Evolutionary conservation across 805 yeast genomes (phyloP), one percentile per base, ranked within the genome.

Genomic region (Pichia pseudocactophila): DNA sequence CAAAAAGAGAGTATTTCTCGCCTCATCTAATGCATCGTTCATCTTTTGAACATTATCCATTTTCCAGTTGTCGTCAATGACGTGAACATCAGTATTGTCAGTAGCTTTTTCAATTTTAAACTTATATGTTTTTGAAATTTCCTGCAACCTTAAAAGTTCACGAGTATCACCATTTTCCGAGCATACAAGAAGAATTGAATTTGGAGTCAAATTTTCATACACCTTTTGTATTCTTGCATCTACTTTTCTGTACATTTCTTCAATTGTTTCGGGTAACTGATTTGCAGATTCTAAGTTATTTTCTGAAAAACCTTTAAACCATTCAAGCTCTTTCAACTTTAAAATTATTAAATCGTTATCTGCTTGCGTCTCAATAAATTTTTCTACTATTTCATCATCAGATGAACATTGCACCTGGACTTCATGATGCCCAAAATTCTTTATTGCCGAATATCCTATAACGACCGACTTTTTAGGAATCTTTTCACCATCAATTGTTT

Each of bases 151-250:
- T 40, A 61, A 59, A 62, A 78, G 64, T 39, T 67, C 70, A 9
- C 69, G 58, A 2, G 79, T 74, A 52, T 78, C 76, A 10, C 87
- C 86, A 39, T 73, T 64, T 2, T 84, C 86, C 0, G 85, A 70
- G 51, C 76, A 66, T 1, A 87, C 54, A 1, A 86, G 63, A 13
- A 89, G 50, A 18, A 79, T 59, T 0, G 95, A 71, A 30, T 78
- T 70, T 2, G 63, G 60, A 0, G 95, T 85, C 17, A 83, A 52
- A 2, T 57, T 47, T 1, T 66, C 61, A 53, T 80, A 76, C 13
- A 89, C 61, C 32, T 56, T 56, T 13, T 57, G 48, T 7, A 89
- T 49, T 27, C 80, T 58, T 2, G 52, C 47, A 49, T 74, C 72
- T 10, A 82, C 55, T 5, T 56, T 55, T 11, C 45, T 25, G 37